phyloP scores from a whole-genome alignment of 257 asterid genomes.

The Rauvolfia tetraphylla region DNA sequence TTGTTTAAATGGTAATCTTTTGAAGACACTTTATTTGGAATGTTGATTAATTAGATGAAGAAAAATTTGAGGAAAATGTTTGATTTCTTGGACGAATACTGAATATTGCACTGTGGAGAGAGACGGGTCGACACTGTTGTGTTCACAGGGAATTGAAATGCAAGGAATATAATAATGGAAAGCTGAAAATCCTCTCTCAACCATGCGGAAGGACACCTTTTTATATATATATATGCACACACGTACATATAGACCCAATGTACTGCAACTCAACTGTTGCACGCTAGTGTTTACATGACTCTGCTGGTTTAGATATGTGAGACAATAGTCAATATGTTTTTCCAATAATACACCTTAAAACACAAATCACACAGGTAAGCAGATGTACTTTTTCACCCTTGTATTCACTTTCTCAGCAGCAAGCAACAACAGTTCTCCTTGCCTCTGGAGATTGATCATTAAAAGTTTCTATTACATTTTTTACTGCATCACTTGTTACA shows the following conservation, averaged over 20 bases:
- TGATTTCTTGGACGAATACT: background rate
- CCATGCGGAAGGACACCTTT: constrained; percentile 18
- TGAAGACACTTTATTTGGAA: background rate
- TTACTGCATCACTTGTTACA: too few relatives aligned
- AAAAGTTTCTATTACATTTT: too few relatives aligned
- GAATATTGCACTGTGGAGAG: constrained; percentile 1
- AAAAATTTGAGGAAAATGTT: background rate
- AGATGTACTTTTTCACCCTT: background rate
- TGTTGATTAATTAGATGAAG: background rate
- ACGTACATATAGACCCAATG: constrained; percentile 23
- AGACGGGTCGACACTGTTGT: background rate
- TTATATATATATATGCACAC: background rate
- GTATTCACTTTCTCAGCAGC: background rate
- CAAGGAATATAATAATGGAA: constrained; percentile 21
- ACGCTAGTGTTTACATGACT: constrained; percentile 9
- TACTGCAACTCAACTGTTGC: constrained; percentile 19
- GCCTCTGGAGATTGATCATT: too few relatives aligned
- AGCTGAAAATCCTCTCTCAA: constrained; percentile 9
- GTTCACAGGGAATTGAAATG: background rate
- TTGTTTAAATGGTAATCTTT: background rate
- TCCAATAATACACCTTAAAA: background rate
- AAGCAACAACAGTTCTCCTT: background rate
- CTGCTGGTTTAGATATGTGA: background rate
- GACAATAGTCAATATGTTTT: background rate
- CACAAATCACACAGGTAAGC: background rate